Evolutionary conservation across 192 early-diverging fungal species (phyloP).

Genomic region (Rhizophagus clarus): DNA sequence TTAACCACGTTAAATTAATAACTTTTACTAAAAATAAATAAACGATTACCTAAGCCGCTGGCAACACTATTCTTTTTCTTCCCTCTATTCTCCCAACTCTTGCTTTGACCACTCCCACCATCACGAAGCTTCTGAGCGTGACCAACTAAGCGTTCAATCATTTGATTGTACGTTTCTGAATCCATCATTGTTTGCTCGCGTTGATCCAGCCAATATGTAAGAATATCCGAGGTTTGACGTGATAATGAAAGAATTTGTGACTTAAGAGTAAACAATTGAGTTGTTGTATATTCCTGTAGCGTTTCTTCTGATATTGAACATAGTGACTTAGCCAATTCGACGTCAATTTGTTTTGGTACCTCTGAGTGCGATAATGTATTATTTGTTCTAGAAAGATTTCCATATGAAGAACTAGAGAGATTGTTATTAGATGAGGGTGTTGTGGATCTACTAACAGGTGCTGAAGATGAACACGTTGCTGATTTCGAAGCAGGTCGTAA

Average conservation of each 20-base stretch:
- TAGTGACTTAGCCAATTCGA: slow-evolving; percentile 15
- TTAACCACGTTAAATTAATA: not conserved
- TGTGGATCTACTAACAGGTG: not conserved
- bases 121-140: slow-evolving; percentile 52
- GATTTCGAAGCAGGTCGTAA: not conserved
- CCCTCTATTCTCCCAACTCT: slow-evolving; percentile 4
- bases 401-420: not conserved
- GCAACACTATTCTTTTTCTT: slow-evolving; percentile 10
- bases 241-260: slow-evolving; percentile 47
- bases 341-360: slow-evolving; percentile 12
- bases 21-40: not conserved
- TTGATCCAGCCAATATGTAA: slow-evolving; percentile 60
- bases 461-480: not conserved
- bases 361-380: not conserved
- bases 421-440: not conserved
- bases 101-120: slow-evolving; percentile 24
- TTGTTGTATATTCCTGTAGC: slow-evolving; percentile 49
- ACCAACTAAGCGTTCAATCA: slow-evolving; percentile 61
- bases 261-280: slow-evolving; percentile 54
- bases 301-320: slow-evolving; percentile 42
- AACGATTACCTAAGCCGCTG: slow-evolving; percentile 12
- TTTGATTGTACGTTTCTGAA: slow-evolving; percentile 61
- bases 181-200: slow-evolving; percentile 64
- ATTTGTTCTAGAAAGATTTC: slow-evolving; percentile 3
- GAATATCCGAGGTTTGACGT: slow-evolving; percentile 54